Conservation (phyloP, 2,329 filamentous ascomycete species). For the Colletotrichum costaricense region DNA sequence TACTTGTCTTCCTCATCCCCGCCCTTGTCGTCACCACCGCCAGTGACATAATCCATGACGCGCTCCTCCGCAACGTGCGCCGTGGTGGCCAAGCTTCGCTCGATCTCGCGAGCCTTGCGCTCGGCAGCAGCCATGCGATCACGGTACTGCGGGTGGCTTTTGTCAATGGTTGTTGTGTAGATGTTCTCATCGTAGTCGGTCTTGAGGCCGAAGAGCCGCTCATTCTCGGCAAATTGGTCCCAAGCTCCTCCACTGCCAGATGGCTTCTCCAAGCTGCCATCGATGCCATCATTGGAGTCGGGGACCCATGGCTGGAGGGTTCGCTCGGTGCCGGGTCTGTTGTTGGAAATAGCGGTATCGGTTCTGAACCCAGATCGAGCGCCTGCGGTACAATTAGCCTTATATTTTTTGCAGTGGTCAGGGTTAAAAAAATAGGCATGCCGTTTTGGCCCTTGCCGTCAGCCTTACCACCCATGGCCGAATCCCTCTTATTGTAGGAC, state of each 20-base stretch:
- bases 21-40: conserved; percentile 71
- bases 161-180: conserved; percentile 93
- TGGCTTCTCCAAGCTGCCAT: conserved; percentile 77
- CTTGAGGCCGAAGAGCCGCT: conserved; percentile 85
- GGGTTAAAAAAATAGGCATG: conserved; percentile 38
- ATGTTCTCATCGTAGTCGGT: conserved; percentile 94
- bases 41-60: conserved; percentile 73
- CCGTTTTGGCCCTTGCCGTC: conserved; percentile 53
- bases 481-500: conserved; percentile 53
- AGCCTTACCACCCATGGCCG: conserved; percentile 44
- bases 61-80: conserved; percentile 92
- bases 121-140: conserved; percentile 83
- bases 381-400: conserved; percentile 59
- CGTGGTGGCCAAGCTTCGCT: conserved; percentile 78
- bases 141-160: conserved; percentile 82
- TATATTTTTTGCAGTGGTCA: background rate
- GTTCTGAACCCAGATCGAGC: conserved; percentile 80
- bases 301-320: conserved; percentile 86
- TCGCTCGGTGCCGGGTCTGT: conserved; percentile 76
- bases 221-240: conserved; percentile 96
- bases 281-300: conserved; percentile 69
- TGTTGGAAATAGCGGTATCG: conserved; percentile 87
- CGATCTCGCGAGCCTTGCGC: conserved; percentile 89
- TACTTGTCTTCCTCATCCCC: conserved; percentile 95
- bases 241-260: conserved; percentile 65